phyloP scores from a whole-genome alignment of 139 green algal genomes.

The Chlorella vulgaris region DNA sequence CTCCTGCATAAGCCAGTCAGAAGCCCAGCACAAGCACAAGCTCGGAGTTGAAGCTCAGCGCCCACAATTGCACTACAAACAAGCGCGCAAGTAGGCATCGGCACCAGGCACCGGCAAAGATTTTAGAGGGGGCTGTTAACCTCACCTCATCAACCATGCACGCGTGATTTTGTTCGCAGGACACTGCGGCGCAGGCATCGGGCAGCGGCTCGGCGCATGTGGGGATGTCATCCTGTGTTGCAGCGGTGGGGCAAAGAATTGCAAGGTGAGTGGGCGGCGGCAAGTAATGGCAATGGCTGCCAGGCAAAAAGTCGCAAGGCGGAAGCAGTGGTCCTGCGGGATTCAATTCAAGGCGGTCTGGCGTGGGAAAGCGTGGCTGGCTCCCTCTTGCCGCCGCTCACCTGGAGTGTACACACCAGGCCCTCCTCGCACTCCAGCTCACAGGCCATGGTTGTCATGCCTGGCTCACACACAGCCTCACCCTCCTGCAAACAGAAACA shows the following conservation, averaged over 20 bases:
- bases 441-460: not conserved
- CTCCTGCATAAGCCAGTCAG: not conserved
- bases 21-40: not conserved
- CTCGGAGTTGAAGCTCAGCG: not conserved
- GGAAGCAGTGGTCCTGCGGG: too few species aligned
- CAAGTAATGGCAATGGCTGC: too few species aligned
- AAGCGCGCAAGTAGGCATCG: too few species aligned
- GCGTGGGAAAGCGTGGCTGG: too few species aligned
- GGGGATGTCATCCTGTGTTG: not conserved
- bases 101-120: not conserved
- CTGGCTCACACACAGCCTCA: not conserved
- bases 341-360: not conserved
- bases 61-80: too few species aligned
- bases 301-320: too few species aligned
- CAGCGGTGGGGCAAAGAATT: not conserved
- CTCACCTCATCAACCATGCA: not conserved
- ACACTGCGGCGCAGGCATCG: not conserved
- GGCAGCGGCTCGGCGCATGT: not conserved
- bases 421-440: not conserved
- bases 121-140: not conserved
- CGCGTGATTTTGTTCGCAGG: not conserved
- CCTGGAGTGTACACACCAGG: not conserved
- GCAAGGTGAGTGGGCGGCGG: too few species aligned
- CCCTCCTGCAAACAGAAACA: not conserved
- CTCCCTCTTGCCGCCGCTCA: not conserved